Evolutionary conservation across 139 green algal species (phyloP).

Genomic region (Picochlorum sp.): DNA sequence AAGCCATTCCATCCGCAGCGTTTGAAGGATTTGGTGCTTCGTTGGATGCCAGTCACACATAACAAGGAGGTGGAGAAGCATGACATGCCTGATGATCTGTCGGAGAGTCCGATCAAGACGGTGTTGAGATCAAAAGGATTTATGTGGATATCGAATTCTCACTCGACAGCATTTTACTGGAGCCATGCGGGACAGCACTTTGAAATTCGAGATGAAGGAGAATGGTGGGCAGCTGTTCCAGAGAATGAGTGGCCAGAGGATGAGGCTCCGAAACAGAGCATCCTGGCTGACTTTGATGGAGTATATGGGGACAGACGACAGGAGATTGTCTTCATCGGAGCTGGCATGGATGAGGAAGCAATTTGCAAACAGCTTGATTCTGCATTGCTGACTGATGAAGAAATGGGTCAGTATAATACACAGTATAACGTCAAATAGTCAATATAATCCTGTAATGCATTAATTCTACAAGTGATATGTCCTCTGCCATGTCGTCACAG

Average conservation of each 20-base stretch:
- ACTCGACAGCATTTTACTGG: conserved; percentile 85
- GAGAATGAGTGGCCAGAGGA: conserved; percentile 70
- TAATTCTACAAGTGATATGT: not conserved
- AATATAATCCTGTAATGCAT: no score
- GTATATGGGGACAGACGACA: conserved; percentile 71
- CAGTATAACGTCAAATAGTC: conserved; percentile 3
- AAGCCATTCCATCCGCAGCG: conserved; percentile 82
- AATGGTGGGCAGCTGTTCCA: conserved; percentile 67
- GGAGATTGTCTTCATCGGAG: conserved; percentile 93
- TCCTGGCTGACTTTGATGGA: conserved; percentile 65
- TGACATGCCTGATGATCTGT: conserved; percentile 22
- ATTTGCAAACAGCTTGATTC: conserved; percentile 73
- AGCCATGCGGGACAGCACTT: conserved; percentile 86
- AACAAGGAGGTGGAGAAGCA: conserved; percentile 59
- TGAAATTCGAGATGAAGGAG: conserved; percentile 83
- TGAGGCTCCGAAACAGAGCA: conserved; percentile 38
- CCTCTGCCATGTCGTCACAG: conserved; percentile 13
- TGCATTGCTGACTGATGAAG: conserved; percentile 68
- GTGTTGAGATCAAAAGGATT: conserved; percentile 89
- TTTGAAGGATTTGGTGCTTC: conserved; percentile 71
- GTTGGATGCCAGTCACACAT: conserved; percentile 73
- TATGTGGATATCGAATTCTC: conserved; percentile 80
- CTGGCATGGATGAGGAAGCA: conserved; percentile 66
- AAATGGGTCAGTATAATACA: conserved; percentile 57
- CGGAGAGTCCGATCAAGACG: conserved; percentile 68